A percentile compares a stretch with the other conserved stretches of the same genome.
These are phyloP conservation scores for Tuber umbilicatum DNA, from an alignment of 495 filamentous ascomycete species.

Conservation along the genomic window DNA sequence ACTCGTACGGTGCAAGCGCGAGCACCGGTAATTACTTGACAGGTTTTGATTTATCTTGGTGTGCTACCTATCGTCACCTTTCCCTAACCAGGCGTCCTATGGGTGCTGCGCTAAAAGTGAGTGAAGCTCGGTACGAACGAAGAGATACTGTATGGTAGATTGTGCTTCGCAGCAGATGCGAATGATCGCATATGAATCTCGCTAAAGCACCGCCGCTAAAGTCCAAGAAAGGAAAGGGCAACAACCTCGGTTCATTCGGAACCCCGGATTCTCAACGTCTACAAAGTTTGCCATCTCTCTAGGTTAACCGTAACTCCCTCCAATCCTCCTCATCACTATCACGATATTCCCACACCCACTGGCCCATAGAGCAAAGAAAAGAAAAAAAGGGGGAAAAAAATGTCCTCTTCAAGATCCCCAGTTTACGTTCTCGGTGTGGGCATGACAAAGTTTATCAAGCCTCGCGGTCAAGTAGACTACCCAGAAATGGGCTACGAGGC, in stretches of 20 bases:
- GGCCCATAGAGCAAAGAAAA: not conserved
- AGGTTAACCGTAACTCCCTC: not conserved
- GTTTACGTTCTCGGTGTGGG: conserved; percentile 93
- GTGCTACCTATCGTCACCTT: no score
- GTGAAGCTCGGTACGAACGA: no score
- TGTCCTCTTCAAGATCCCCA: conserved; percentile 40
- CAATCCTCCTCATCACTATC: not conserved
- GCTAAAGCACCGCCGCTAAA: not conserved
- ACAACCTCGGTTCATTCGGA: not conserved
- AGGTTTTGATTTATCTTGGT: no score
- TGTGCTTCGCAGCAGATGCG: no score
- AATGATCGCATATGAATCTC: not conserved
- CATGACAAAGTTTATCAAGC: conserved; percentile 99
- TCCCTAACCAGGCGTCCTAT: no score
- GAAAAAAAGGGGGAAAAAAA: conserved; percentile 7
- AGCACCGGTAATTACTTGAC: no score
- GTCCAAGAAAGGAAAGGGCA: not conserved
- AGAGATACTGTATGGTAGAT: no score
- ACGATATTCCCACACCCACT: not conserved
- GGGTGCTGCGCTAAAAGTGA: no score
- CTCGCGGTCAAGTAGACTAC: conserved; percentile 83
- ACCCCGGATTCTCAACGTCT: not conserved
- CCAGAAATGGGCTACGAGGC: conserved; percentile 90
- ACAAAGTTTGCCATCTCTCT: not conserved
- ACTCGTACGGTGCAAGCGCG: no score